These are phyloP conservation scores for Jackrogersella multiformis DNA, from an alignment of 495 filamentous ascomycete genomes.

Conservation along the genomic window DNA sequence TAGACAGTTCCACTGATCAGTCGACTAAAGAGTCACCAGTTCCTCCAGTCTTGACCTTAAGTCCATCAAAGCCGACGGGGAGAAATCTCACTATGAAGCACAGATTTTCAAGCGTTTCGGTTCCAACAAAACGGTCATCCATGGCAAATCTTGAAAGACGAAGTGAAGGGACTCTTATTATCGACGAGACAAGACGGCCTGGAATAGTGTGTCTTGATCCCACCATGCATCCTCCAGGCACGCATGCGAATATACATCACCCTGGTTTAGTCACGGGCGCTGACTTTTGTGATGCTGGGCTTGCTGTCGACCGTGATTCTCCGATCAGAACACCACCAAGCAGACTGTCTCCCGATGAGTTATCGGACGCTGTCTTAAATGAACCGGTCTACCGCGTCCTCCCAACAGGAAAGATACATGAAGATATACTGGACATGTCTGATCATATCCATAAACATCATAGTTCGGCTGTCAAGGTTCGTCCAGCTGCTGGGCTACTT, in stretches of 20 bases:
- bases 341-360: constrained; percentile 8
- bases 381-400: constrained; percentile 43
- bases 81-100: constrained; percentile 14
- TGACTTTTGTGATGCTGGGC: constrained; percentile 32
- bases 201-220: constrained; percentile 28
- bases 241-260: constrained; percentile 20
- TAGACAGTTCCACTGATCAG: constrained; percentile 16
- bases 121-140: constrained; percentile 14
- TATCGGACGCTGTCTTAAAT: constrained; percentile 10
- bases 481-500: constrained; percentile 36
- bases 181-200: constrained; percentile 7
- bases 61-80: not conserved
- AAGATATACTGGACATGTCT: constrained; percentile 45
- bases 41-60: constrained; percentile 36
- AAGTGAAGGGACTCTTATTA: not conserved
- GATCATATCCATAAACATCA: constrained; percentile 44
- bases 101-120: constrained; percentile 9
- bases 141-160: not conserved
- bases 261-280: constrained; percentile 18
- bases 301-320: constrained; percentile 24
- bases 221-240: constrained; percentile 20
- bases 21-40: constrained; percentile 33
- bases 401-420: constrained; percentile 40
- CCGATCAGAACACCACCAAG: constrained; percentile 31
- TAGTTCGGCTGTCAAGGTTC: constrained; percentile 47